Conservation (phyloP, 2,329 filamentous ascomycete genomes). For the Hypocrella siamensis region DNA sequence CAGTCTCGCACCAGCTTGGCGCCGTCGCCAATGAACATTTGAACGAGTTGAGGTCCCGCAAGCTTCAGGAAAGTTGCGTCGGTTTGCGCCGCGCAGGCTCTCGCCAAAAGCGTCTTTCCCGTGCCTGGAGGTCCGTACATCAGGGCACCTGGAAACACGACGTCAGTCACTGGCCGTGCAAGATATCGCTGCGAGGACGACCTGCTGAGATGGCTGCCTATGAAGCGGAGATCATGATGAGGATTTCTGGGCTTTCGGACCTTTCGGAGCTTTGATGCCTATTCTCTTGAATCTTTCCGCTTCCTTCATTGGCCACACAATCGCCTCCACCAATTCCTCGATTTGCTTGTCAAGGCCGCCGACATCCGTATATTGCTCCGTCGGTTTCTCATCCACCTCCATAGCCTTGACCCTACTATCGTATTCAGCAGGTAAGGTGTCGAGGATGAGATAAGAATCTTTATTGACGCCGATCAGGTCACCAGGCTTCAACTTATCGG, state of each 20-base stretch:
- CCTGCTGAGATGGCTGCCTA: too few species aligned
- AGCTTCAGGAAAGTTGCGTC: conserved; percentile 98
- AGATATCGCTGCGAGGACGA: too few species aligned
- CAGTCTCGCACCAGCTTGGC: conserved; percentile 95
- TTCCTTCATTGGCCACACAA: conserved; percentile 99
- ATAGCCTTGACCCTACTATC: conserved; percentile 98
- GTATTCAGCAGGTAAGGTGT: conserved; percentile 93
- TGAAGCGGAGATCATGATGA: not conserved
- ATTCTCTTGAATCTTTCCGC: conserved; percentile 99
- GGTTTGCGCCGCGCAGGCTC: conserved; percentile 93
- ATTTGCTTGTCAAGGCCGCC: conserved; percentile 98
- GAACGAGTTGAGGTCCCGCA: conserved; percentile 89
- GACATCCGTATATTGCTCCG: conserved; percentile 96
- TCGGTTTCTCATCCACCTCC: conserved; percentile 99
- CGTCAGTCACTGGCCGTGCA: too few species aligned
- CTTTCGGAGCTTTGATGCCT: conserved; percentile 97
- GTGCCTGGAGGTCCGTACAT: conserved; percentile 96
- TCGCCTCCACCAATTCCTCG: conserved; percentile 93
- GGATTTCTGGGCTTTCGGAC: conserved; percentile 37
- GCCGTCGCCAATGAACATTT: conserved; percentile 99
- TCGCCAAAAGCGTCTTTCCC: conserved; percentile 79
- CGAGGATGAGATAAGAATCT: conserved; percentile 93
- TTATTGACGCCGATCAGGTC: conserved; percentile 98
- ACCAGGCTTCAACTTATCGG: conserved; percentile 83
- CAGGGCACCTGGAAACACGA: conserved; percentile 90